phyloP scores from a whole-genome alignment of 805 yeast genomes.

The Trichomonascus vanleenenianus region DNA sequence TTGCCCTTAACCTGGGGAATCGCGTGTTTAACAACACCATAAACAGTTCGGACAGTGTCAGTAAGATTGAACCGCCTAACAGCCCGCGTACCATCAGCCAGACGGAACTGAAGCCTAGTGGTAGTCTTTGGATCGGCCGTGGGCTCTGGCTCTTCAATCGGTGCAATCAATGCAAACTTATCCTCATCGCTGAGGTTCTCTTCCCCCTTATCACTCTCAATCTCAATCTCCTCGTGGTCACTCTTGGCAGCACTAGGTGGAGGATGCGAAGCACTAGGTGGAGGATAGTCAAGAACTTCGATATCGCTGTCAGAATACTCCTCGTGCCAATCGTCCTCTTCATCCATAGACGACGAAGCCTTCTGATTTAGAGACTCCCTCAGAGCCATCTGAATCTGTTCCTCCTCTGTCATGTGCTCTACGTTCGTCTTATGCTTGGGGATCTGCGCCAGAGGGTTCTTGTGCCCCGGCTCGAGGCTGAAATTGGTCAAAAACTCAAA shows the following conservation, averaged over 20 bases:
- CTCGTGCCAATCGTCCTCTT: slow-evolving; percentile 12
- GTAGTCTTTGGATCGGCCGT: slow-evolving; percentile 41
- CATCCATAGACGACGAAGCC: slow-evolving; percentile 21
- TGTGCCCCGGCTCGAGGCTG: slow-evolving; percentile 53
- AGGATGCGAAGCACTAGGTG: background rate
- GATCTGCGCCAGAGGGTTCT: slow-evolving; percentile 46
- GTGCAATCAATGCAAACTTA: slow-evolving; percentile 41
- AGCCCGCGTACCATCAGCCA: slow-evolving; percentile 77
- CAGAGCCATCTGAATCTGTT: slow-evolving; percentile 72
- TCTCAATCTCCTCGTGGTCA: slow-evolving; percentile 2
- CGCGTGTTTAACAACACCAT: slow-evolving; percentile 56
- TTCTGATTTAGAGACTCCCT: slow-evolving; percentile 39
- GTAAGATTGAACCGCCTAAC: slow-evolving; percentile 57
- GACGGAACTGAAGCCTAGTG: slow-evolving; percentile 81
- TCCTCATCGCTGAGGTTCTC: slow-evolving; percentile 33
- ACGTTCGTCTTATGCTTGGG: slow-evolving; percentile 47
- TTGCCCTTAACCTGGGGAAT: slow-evolving; percentile 37
- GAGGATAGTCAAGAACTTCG: background rate
- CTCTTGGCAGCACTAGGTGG: background rate
- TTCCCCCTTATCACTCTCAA: slow-evolving; percentile 16
- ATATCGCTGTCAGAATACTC: slow-evolving; percentile 5
- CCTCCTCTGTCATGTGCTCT: slow-evolving; percentile 76
- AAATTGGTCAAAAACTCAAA: slow-evolving; percentile 59
- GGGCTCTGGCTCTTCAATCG: slow-evolving; percentile 59
- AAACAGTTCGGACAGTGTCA: slow-evolving; percentile 55